phyloP scores from a whole-genome alignment of 2,329 filamentous ascomycete species.

The Penicillium occitanis region DNA sequence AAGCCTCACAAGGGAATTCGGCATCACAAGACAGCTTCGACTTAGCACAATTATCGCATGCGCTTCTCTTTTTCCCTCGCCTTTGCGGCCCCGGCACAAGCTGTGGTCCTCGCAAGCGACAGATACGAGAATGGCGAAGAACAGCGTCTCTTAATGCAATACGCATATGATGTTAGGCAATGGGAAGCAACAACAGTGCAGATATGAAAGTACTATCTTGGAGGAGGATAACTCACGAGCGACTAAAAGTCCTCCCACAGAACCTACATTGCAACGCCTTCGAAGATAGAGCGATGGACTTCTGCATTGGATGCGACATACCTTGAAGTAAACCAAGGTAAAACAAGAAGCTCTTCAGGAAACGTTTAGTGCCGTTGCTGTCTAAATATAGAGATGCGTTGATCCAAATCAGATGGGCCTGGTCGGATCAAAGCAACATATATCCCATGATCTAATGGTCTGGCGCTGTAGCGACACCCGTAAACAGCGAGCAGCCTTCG shows the following conservation, averaged over 20 bases:
- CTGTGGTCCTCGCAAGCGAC: neutral
- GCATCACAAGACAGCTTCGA: no score
- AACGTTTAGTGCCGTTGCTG: neutral
- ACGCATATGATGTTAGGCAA: neutral
- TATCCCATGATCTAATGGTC: no score
- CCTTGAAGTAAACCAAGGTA: neutral
- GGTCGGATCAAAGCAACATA: neutral
- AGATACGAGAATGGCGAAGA: neutral
- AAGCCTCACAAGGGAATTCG: no score
- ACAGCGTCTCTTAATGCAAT: neutral
- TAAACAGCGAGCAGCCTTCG: no score
- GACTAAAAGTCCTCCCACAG: neutral
- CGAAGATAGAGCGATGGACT: neutral
- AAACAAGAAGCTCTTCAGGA: neutral
- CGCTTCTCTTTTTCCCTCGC: neutral
- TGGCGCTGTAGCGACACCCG: no score
- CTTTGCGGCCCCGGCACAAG: neutral
- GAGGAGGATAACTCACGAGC: slow-evolving; percentile 2
- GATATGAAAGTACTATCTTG: neutral
- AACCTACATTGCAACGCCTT: neutral
- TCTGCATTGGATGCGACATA: neutral
- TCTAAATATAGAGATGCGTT: neutral
- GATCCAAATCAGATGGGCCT: neutral
- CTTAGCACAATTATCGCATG: neutral
- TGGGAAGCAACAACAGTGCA: neutral